Evolutionary conservation across 495 filamentous ascomycete genomes (phyloP), one percentile per base, ranked within the genome.

Genomic region (Neurospora sp.): DNA sequence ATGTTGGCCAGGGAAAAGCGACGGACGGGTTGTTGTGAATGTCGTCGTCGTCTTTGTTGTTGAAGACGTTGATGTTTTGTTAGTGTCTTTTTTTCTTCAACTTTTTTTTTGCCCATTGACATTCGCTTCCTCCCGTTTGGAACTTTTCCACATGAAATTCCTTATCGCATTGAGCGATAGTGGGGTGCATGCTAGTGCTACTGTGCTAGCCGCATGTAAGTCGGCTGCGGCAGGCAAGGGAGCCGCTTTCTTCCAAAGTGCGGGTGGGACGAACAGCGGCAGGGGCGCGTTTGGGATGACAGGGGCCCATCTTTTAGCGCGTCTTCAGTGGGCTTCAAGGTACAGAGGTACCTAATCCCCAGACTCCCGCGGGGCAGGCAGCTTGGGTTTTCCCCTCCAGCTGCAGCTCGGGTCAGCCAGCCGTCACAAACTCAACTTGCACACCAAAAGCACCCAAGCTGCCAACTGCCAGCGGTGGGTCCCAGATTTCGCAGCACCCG

Each of bases 51-150:
- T 60, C 5, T 23, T 60, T 3, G 49, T 31, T 60, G 49, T 60
- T 16, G 23, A 62, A 62, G 23, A 66, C 27, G 54, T 14, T 75
- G 78, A 78, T 77, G 76, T 80, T 80, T 78, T 80, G 75, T 81
- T 27, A 31, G 27, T 41, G 6, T 38, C 38, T n/a, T 18, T 39
- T 39, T 70, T 42, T 54, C 35, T 71, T 74, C 70, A 76, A 81
- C 75, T 79, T 79, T 82, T 82, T 82, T 81, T 80, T 81, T 44
- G 54, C 54, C 54, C 54, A 66, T 66, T 66, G 54, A 31, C 20
- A 35, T 60, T 62, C 23, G 54, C 54, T 37, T 66, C 27, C 27
- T 66, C 54, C 54, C 54, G 54, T 66, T 66, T 66, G 54, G 54
- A 66, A 66, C 54, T 66, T 66, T 66, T 66, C 54, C 54, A 62